Base-by-base conservation (phyloP, 2,329 filamentous ascomycete species). In the Camillea tinctor region DNA sequence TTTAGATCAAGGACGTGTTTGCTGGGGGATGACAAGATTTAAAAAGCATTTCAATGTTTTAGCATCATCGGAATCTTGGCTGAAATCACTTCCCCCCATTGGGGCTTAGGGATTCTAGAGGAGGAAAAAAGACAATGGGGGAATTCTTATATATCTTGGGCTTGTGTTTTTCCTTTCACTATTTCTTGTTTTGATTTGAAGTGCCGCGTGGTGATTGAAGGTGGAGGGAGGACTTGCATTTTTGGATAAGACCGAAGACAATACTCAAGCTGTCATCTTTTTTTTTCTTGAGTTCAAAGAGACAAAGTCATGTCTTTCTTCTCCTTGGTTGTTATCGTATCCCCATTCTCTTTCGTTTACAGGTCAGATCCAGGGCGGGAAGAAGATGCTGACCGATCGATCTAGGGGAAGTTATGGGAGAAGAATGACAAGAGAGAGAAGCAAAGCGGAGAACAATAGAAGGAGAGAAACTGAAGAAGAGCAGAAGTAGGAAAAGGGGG, bases 1-100 rank as follows among this genome's bases (percentile, higher is more conserved):
- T 61, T 56, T 59, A 62, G 57, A 58, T 57, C 26, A 52, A 65
- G 51, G 30, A 61, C 63, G 58, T 61, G 19, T 51, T 51, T 24
- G 15, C 17, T 24, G 15, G 11, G 5, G 6, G 15, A 21, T n/a
- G 22, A 51, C 20, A 21, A 22, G 19, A 51, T 51, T 20, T 50
- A 22, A 22, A 24, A 51, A 51, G 20, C 50, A 51, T 5, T 22
- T 24, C 13, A 51, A 21, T 51, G 19, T 51, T 50, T 44, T 44
- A 15, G 13, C 36, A 44, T 44, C 15, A 44, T 15, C 17, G 36
- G 36, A 44, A 44, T n/a, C 36, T 44, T n/a, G 36, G 36, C 36
- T 44, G n/a, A 44, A 44, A 44, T 44, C 36, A 44, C 36, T 44
- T 44, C 11, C 36, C n/a, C 36, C 36, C 13, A 54, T 11, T 36